Percentiles rank a stretch among this genome's conserved stretches.
Evolutionary conservation across 177 flowering plant species (phyloP).

Genomic region (Vitis hybrid): DNA sequence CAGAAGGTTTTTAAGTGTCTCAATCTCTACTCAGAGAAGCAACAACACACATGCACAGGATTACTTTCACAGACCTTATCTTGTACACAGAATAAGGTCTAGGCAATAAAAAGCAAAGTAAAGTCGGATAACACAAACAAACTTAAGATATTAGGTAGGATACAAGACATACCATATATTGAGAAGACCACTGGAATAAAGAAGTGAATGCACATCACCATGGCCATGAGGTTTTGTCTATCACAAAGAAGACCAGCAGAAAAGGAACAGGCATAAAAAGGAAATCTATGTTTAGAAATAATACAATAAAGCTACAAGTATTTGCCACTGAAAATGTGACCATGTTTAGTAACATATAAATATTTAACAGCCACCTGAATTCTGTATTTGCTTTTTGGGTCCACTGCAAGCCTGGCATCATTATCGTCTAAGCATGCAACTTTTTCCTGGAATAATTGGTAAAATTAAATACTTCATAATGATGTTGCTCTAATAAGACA

Average conservation of each 20-base stretch:
- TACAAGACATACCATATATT: conserved; percentile 58
- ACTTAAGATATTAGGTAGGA: neutral
- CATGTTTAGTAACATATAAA: neutral
- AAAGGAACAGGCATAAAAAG: conserved; percentile 5
- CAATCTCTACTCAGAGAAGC: neutral
- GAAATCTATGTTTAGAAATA: neutral
- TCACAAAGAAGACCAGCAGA: conserved; percentile 10
- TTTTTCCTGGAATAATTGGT: conserved; percentile 66
- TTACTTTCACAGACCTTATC: neutral
- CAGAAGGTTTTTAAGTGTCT: neutral
- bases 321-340: neutral
- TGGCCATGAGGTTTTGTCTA: conserved; percentile 99
- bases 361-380: conserved; percentile 63
- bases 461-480: neutral
- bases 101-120: neutral
- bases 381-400: conserved; percentile 70
- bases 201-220: conserved; percentile 98
- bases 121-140: neutral
- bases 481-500: neutral
- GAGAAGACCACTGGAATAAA: conserved; percentile 86
- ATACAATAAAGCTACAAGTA: neutral
- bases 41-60: neutral
- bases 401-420: conserved; percentile 95
- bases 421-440: conserved; percentile 97
- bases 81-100: too few relatives aligned